Evolutionary conservation across 495 filamentous ascomycete species (phyloP).

Genomic region (Xylaria nigripes): DNA sequence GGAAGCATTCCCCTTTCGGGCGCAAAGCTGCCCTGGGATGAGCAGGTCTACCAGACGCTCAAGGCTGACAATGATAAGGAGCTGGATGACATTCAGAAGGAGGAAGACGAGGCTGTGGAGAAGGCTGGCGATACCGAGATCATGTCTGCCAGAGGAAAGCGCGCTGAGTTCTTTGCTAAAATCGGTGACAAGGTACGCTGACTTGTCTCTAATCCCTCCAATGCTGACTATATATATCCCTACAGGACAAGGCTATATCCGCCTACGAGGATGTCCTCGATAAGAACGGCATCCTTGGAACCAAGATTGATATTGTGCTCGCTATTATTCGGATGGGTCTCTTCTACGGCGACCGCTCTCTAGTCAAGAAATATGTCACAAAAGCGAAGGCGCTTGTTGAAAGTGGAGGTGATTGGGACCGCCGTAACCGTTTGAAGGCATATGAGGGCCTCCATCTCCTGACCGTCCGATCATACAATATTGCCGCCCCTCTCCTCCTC

Average conservation of each 20-base stretch:
- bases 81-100: constrained; percentile 85
- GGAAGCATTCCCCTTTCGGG: constrained; percentile 42
- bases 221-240: constrained; percentile 8
- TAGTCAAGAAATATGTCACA: constrained; percentile 89
- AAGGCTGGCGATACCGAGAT: constrained; percentile 95
- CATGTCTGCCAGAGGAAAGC: constrained; percentile 82
- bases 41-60: constrained; percentile 74
- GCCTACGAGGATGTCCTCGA: constrained; percentile 87
- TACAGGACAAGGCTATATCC: constrained; percentile 82
- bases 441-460: constrained; percentile 94
- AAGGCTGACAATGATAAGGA: constrained; percentile 84
- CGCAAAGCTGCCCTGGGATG: constrained; percentile 79
- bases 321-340: constrained; percentile 92
- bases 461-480: constrained; percentile 78
- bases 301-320: constrained; percentile 91
- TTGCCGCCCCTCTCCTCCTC: constrained; percentile 85
- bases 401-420: constrained; percentile 94
- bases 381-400: constrained; percentile 86
- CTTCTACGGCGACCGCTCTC: constrained; percentile 85
- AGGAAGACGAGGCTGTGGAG: constrained; percentile 89
- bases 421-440: constrained; percentile 93
- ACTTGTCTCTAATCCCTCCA: neutral
- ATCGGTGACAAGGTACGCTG: constrained; percentile 84
- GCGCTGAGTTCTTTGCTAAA: constrained; percentile 89
- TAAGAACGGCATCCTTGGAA: constrained; percentile 88